These are phyloP conservation scores for Pythium plurisporium DNA, from an alignment of 352 stramenopile species.

Conservation along the genomic window DNA sequence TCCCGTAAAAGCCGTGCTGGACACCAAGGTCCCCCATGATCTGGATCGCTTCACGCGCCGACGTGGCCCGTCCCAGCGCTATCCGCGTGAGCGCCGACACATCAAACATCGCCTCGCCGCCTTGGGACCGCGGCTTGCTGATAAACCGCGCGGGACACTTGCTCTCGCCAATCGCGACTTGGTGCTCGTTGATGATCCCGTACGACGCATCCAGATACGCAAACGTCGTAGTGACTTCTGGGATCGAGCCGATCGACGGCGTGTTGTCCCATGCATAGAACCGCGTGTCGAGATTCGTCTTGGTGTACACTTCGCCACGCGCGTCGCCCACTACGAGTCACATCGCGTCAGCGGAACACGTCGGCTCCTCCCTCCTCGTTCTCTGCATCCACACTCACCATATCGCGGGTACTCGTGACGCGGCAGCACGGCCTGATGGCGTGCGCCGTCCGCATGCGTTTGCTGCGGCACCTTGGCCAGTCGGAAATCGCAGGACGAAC, in stretches of 20 bases:
- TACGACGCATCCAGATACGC: slow-evolving; percentile 80
- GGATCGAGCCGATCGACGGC: slow-evolving; percentile 60
- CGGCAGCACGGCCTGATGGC: slow-evolving; percentile 57
- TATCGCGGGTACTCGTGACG: slow-evolving; percentile 72
- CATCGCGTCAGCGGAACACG: neutral
- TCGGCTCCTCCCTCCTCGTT: neutral
- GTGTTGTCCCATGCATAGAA: slow-evolving; percentile 68
- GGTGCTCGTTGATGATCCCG: slow-evolving; percentile 81
- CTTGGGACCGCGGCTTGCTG: slow-evolving; percentile 53
- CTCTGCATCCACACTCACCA: slow-evolving; percentile 27
- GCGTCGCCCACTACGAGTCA: slow-evolving; percentile 42
- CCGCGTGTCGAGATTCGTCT: slow-evolving; percentile 58
- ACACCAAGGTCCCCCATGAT: slow-evolving; percentile 93
- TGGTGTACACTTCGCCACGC: slow-evolving; percentile 55
- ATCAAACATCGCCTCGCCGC: slow-evolving; percentile 87
- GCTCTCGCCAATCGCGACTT: slow-evolving; percentile 78
- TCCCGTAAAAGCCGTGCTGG: slow-evolving; percentile 92
- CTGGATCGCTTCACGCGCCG: slow-evolving; percentile 75
- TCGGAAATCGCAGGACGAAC: slow-evolving; percentile 79
- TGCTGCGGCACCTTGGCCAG: slow-evolving; percentile 70
- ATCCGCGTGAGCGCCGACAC: slow-evolving; percentile 85
- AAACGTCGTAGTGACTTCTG: slow-evolving; percentile 56
- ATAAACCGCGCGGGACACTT: slow-evolving; percentile 66
- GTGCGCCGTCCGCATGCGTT: slow-evolving; percentile 32
- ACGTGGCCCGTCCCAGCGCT: slow-evolving; percentile 81